Evolutionary conservation across 2,329 filamentous ascomycete species (phyloP), one percentile per base, ranked within the genome.

Genomic region (Botrytis fabae): DNA sequence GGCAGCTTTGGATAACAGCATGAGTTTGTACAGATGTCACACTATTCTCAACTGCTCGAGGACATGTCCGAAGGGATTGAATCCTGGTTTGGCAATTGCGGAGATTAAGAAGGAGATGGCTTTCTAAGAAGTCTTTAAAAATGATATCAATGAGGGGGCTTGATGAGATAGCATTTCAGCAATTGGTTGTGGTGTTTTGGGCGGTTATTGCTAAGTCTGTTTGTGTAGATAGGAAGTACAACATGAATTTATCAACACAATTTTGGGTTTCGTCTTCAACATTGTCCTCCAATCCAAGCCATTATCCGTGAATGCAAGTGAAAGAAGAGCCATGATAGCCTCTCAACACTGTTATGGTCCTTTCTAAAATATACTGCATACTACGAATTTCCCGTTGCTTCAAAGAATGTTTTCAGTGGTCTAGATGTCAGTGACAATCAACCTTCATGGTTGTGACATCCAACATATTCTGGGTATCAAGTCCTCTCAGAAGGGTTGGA

Each of bases 71-170:
- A 99, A 99, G 93, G 96, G 96, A 63, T 85, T 99, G 79, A 99
- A 99, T 87, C 96, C 96, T 32, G 96, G 93, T 77, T 88, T 93
- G 82, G 96, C 96, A 28, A 97, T 99, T 85, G 95, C 95, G 70
- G 93, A 98, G 88, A 97, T 98, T 84, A 98, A 98, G 93, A 98
- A 98, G 92, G 89, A 91, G 85, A 92, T 98, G 93, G 90, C 95
- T 46, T 81, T 81, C 69, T 81, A 80, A 81, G 65, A 38, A 42
- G n/a, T 25, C 38, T 44, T 32, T 44, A 48, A 42, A 42, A 46
- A 72, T 61, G 44, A 42, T 42, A 35, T 60, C 46, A 60, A 46
- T 46, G 68, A 32, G 25, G 42, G n/a, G 57, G 54, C 51, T 35
- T 38, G 44, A 70, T 40, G 71, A 62, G 44, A 68, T 10, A 74